Conservation (phyloP, 179 eudicot species). For the Silene vulgaris region DNA sequence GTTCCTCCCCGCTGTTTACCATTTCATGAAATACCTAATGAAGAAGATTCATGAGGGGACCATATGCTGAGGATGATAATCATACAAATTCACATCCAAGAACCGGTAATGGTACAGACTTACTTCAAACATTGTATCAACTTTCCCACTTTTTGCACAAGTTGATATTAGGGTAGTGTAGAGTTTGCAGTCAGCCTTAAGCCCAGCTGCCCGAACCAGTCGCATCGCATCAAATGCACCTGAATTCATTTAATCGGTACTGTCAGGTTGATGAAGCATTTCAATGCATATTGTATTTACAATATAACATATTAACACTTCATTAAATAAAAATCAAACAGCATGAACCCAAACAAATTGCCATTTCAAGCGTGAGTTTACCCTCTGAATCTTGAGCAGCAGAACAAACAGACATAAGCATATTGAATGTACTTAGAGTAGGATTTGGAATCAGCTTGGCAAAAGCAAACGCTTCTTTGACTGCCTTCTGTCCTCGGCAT, state of each 20-base stretch:
- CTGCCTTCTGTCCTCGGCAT: constrained; percentile 81
- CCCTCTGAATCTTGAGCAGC: constrained; percentile 78
- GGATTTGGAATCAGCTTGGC: constrained; percentile 75
- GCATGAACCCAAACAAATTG: background rate
- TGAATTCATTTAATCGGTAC: constrained; percentile 24
- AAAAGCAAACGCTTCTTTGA: constrained; percentile 80
- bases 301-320: background rate
- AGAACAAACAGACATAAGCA: constrained; percentile 95
- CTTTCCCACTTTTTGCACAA: constrained; percentile 92
- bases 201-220: constrained; percentile 61
- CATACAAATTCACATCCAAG: constrained; percentile 4
- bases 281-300: background rate
- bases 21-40: constrained; percentile 88
- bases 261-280: constrained; percentile 2
- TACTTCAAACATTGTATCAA: constrained; percentile 93
- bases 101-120: constrained; percentile 14
- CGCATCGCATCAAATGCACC: constrained; percentile 77
- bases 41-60: constrained; percentile 10
- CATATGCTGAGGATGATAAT: constrained; percentile 8
- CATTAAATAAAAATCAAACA: background rate
- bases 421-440: constrained; percentile 88
- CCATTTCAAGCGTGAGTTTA: constrained; percentile 25
- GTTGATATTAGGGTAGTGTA: constrained; percentile 92
- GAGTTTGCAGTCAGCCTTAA: constrained; percentile 84
- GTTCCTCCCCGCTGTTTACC: constrained; percentile 79